phyloP scores from a whole-genome alignment of 2,329 filamentous ascomycete species.

The Apiospora marii region DNA sequence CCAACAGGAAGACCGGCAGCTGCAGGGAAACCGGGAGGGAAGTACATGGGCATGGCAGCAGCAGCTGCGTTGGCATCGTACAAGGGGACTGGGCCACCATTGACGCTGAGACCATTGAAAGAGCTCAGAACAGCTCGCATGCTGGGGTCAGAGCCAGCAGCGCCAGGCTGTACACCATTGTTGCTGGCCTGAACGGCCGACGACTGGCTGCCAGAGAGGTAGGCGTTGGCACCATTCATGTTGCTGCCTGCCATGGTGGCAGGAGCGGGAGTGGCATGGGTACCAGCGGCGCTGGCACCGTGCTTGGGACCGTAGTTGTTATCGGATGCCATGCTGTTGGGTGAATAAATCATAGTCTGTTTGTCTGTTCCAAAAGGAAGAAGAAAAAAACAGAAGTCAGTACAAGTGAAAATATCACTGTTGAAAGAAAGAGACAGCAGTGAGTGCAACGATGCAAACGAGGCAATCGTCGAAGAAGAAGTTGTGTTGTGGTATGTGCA shows the following conservation, averaged over 20 bases:
- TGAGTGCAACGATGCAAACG: not conserved
- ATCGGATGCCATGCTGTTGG: constrained; percentile 34
- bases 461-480: not conserved
- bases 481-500: not conserved
- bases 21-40: constrained; percentile 1
- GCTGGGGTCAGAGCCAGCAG: constrained; percentile 33
- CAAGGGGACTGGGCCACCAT: constrained; percentile 38
- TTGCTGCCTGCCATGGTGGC: constrained; percentile 30
- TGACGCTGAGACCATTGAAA: constrained; percentile 45
- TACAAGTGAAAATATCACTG: not conserved
- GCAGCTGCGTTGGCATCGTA: constrained; percentile 43
- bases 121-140: constrained; percentile 41
- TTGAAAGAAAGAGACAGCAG: not conserved
- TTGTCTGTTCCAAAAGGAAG: not conserved
- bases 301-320: constrained; percentile 36
- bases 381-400: not conserved
- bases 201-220: constrained; percentile 33
- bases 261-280: constrained; percentile 33
- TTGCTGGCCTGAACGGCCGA: constrained; percentile 34
- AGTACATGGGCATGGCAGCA: constrained; percentile 38
- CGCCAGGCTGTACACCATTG: constrained; percentile 32
- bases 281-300: constrained; percentile 31
- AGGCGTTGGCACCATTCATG: constrained; percentile 31
- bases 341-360: constrained; percentile 37
- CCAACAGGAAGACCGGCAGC: constrained; percentile 18